A percentile compares a stretch with the other conserved stretches of the same genome.
Conservation (phyloP, 768 basidiomycete genomes). For the Tubosaeta brunneosetosa region DNA sequence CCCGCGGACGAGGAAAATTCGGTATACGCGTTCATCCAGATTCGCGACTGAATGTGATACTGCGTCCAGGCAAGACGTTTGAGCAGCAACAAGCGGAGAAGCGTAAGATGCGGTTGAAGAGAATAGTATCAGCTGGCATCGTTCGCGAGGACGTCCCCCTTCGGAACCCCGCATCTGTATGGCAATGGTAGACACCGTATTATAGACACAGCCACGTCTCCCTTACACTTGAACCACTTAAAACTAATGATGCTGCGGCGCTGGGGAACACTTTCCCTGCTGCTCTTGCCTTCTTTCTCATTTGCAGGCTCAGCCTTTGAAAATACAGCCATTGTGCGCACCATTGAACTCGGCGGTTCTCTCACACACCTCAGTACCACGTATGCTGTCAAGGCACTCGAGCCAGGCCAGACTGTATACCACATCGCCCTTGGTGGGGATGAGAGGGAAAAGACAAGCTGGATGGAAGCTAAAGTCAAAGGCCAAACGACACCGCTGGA, state of each 20-base stretch:
- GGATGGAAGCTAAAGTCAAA: conserved; percentile 78
- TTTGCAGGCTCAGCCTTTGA: conserved; percentile 59
- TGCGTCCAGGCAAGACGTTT: conserved; percentile 77
- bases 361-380: conserved; percentile 86
- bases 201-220: conserved; percentile 18
- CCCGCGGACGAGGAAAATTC: conserved; percentile 75
- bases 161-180: conserved; percentile 64
- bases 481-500: conserved; percentile 54
- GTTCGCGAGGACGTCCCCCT: conserved; percentile 78
- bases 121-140: conserved; percentile 74
- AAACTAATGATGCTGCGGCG: conserved; percentile 41
- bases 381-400: conserved; percentile 74
- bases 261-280: conserved; percentile 44
- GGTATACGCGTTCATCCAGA: conserved; percentile 77
- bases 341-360: conserved; percentile 85
- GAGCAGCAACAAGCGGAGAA: conserved; percentile 62
- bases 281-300: conserved; percentile 39
- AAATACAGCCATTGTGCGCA: conserved; percentile 85
- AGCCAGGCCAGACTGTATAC: conserved; percentile 57
- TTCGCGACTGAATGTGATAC: conserved; percentile 67
- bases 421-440: conserved; percentile 59
- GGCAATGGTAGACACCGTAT: conserved; percentile 60
- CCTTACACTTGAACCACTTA: conserved; percentile 26
- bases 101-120: conserved; percentile 62
- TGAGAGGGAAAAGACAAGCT: conserved; percentile 67